Evolutionary conservation across 2,329 filamentous ascomycete genomes (phyloP).

Genomic region (Cladosporium sp.): DNA sequence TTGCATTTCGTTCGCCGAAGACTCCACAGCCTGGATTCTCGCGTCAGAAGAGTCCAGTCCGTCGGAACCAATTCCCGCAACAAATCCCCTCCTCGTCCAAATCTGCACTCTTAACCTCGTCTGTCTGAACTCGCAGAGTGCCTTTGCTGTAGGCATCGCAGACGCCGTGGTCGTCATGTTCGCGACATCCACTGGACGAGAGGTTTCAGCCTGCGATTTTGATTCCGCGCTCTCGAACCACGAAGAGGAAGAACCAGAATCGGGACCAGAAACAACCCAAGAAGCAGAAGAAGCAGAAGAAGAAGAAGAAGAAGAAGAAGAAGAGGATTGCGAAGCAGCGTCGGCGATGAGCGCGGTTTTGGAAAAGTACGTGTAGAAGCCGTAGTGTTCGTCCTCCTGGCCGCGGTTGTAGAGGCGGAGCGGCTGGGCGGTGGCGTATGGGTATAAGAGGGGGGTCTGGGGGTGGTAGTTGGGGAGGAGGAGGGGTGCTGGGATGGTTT

Average conservation of each 20-base stretch:
- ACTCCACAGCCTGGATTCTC: slow-evolving; percentile 23
- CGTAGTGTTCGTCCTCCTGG: slow-evolving; percentile 79
- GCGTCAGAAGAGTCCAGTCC: background rate
- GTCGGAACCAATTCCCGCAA: background rate
- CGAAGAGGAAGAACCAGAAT: background rate
- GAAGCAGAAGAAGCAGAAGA: slow-evolving; percentile 23
- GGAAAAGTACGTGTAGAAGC: slow-evolving; percentile 90
- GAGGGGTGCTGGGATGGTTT: slow-evolving; percentile 63
- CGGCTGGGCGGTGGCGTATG: slow-evolving; percentile 69
- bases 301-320: too few species aligned
- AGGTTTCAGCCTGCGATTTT: background rate
- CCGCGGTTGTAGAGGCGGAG: slow-evolving; percentile 84
- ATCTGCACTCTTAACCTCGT: slow-evolving; percentile 64
- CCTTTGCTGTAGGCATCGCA: background rate
- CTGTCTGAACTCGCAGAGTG: slow-evolving; percentile 60
- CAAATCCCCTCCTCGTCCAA: slow-evolving; percentile 50
- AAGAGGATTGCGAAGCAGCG: slow-evolving; percentile 27
- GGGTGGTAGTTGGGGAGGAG: slow-evolving; percentile 70
- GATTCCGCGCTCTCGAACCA: background rate
- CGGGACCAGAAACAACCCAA: too few species aligned
- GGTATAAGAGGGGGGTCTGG: slow-evolving; percentile 69
- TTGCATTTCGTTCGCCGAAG: slow-evolving; percentile 47
- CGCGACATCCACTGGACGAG: background rate
- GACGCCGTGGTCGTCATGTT: background rate
- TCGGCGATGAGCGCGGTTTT: slow-evolving; percentile 72